Conservation (phyloP, 495 filamentous ascomycete species). For the Chlorociboria aeruginascens region DNA sequence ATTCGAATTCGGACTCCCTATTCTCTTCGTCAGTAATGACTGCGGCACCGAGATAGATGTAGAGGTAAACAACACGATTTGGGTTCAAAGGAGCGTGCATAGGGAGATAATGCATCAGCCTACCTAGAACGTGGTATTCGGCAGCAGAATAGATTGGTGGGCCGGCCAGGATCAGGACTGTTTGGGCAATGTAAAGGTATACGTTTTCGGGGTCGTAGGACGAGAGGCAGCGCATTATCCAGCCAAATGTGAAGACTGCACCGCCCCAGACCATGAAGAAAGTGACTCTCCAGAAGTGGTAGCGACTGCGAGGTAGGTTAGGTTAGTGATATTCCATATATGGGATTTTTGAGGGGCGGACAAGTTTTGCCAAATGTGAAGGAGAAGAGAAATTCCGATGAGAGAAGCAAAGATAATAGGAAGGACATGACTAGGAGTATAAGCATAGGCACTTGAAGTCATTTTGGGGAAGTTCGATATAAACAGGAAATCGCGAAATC, state of each 20-base stretch:
- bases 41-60: constrained; percentile 25
- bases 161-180: constrained; percentile 31
- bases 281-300: constrained; percentile 13
- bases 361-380: no score
- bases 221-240: constrained; percentile 28
- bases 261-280: constrained; percentile 37
- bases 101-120: constrained; percentile 26
- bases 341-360: no score
- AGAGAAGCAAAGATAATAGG: constrained; percentile 54
- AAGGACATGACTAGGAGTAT: constrained; percentile 60
- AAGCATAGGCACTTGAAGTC: constrained; percentile 28
- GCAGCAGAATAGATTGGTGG: constrained; percentile 38
- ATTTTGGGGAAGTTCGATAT: no score
- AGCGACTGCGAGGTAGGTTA: no score
- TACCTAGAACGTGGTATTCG: constrained; percentile 40
- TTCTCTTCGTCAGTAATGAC: neutral
- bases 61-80: constrained; percentile 24
- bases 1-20: no score
- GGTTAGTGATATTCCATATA: no score
- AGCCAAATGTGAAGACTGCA: constrained; percentile 29
- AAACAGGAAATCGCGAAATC: no score
- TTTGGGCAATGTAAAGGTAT: constrained; percentile 34
- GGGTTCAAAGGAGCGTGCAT: constrained; percentile 27
- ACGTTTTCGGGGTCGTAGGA: constrained; percentile 22
- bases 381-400: constrained; percentile 23